Evolutionary conservation across 805 yeast species (phyloP).

Genomic region (Ogataea sp.): DNA sequence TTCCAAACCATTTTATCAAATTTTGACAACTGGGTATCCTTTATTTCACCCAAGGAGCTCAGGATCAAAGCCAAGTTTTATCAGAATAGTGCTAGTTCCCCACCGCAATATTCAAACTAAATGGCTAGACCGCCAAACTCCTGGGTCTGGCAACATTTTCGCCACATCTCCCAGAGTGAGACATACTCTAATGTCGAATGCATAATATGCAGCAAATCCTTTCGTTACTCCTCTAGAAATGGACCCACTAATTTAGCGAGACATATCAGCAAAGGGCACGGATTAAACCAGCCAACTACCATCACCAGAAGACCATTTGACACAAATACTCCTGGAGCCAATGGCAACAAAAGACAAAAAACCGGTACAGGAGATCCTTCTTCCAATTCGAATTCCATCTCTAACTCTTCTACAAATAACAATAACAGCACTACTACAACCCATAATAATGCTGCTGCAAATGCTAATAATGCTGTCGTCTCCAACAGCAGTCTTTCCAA

Average conservation of each 20-base stretch:
- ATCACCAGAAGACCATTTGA: constrained; percentile 22
- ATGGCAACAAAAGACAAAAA: neutral
- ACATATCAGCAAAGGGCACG: constrained; percentile 22
- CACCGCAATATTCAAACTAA: neutral
- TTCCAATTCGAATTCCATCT: neutral
- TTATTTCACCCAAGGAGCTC: too few species aligned
- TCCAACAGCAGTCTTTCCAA: neutral
- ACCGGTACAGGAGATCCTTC: neutral
- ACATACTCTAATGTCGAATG: constrained; percentile 20
- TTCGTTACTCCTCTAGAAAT: constrained; percentile 24
- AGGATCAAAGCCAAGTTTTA: too few species aligned
- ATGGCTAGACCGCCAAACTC: constrained; percentile 29
- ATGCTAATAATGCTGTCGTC: neutral
- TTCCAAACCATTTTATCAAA: too few species aligned
- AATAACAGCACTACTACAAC: neutral
- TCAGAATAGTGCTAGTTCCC: too few species aligned
- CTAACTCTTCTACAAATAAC: too few species aligned
- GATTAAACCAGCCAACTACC: constrained; percentile 17
- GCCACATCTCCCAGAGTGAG: constrained; percentile 16
- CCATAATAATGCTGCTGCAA: neutral
- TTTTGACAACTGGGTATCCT: too few species aligned
- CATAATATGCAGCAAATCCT: constrained; percentile 18
- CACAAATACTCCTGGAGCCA: constrained; percentile 1
- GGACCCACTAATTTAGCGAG: constrained; percentile 28
- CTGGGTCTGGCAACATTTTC: constrained; percentile 29